These are phyloP conservation scores for Podospora pseudocomata DNA, from an alignment of 495 filamentous ascomycete genomes.

Conservation along the genomic window DNA sequence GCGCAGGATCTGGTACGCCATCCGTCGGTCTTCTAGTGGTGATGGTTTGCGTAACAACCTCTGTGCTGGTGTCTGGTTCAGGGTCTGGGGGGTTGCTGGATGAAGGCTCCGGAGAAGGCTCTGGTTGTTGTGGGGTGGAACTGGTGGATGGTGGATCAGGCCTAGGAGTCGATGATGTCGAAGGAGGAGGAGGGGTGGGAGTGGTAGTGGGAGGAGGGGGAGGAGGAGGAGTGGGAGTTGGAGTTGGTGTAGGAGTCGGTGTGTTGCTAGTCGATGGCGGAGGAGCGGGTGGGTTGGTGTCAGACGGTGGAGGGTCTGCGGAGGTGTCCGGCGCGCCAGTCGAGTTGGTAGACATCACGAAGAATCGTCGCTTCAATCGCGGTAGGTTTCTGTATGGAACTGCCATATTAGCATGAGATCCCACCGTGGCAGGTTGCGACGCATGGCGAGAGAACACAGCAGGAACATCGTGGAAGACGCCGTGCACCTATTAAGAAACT, in stretches of 20 bases:
- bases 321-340: conserved; percentile 17
- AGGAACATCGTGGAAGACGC: conserved; percentile 26
- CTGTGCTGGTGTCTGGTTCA: conserved; percentile 6
- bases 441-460: conserved; percentile 24
- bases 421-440: conserved; percentile 23
- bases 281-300: conserved; percentile 11
- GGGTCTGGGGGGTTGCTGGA: conserved; percentile 21
- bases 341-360: conserved; percentile 48
- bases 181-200: not conserved
- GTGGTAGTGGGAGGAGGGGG: not conserved
- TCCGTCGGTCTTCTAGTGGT: not conserved
- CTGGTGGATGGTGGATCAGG: not conserved
- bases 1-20: not conserved
- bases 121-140: not conserved
- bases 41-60: not conserved
- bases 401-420: conserved; percentile 40
- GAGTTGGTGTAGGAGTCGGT: conserved; percentile 9
- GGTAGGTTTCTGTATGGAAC: conserved; percentile 33
- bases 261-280: not conserved
- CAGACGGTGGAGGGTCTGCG: conserved; percentile 8
- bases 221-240: conserved; percentile 18
- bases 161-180: not conserved
- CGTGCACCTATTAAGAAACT: conserved; percentile 8
- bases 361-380: conserved; percentile 35
- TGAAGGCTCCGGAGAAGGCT: conserved; percentile 21